phyloP scores from a whole-genome alignment of 495 filamentous ascomycete genomes.

The Talaromyces adpressus region DNA sequence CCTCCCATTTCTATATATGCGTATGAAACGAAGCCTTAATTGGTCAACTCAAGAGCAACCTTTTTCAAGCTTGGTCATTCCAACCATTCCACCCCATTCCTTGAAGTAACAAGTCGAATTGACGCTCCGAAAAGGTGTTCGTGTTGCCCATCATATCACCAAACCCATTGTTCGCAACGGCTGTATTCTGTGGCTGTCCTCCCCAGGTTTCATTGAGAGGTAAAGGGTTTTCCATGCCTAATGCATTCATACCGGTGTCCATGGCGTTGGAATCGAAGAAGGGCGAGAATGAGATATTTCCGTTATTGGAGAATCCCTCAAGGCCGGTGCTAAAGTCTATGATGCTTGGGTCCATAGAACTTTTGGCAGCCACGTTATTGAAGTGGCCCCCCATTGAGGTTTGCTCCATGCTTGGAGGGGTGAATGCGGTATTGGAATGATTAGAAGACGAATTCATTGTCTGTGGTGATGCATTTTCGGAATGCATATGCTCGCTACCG shows the following conservation, averaged over 20 bases:
- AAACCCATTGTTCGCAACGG: background rate
- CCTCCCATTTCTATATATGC: background rate
- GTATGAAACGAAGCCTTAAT: background rate
- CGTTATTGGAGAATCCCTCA: background rate
- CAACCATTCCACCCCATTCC: slow-evolving; percentile 22
- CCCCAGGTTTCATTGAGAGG: slow-evolving; percentile 19
- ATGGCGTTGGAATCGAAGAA: background rate
- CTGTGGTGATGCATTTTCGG: slow-evolving; percentile 28
- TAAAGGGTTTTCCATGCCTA: slow-evolving; percentile 13
- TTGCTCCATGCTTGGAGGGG: slow-evolving; percentile 20
- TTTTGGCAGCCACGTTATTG: background rate
- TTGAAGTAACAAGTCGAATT: slow-evolving; percentile 31
- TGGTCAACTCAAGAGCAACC: background rate
- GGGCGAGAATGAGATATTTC: background rate
- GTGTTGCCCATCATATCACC: slow-evolving; percentile 7
- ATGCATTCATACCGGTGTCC: slow-evolving; percentile 9
- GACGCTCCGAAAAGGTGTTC: slow-evolving; percentile 21
- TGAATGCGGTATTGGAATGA: slow-evolving; percentile 25
- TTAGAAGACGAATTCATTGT: slow-evolving; percentile 32
- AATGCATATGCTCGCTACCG: slow-evolving; percentile 19
- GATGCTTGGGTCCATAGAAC: background rate
- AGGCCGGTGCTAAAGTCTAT: slow-evolving; percentile 13
- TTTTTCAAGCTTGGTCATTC: slow-evolving; percentile 1
- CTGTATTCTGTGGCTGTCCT: background rate
- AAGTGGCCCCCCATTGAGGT: slow-evolving; percentile 11